Percentiles rank a stretch among this genome's conserved stretches.
Conservation (phyloP, 163 green algal genomes). For the Dunaliella salina region DNA sequence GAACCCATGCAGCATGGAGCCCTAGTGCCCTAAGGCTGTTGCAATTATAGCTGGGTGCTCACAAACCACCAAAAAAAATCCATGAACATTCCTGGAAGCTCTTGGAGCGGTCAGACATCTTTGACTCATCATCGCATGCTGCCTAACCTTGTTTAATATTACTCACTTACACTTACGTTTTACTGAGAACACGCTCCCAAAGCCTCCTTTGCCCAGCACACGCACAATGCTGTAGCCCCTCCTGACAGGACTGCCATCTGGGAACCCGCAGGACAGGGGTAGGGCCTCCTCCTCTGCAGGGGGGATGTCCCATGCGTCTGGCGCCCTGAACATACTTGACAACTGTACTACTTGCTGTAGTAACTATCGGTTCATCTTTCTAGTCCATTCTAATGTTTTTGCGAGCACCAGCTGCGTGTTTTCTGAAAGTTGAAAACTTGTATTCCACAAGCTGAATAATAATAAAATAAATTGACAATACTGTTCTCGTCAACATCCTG, state of each 20-base stretch:
- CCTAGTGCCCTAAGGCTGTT: too few relatives aligned
- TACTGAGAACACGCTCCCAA: conserved; percentile 52
- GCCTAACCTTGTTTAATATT: not conserved
- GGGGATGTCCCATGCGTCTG: conserved; percentile 21
- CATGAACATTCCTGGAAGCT: too few relatives aligned
- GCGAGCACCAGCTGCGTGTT: too few relatives aligned
- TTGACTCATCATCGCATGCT: not conserved
- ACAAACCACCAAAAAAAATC: not conserved
- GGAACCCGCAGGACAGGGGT: conserved; percentile 16
- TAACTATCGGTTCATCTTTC: too few relatives aligned
- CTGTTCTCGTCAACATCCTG: too few relatives aligned
- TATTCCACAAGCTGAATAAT: too few relatives aligned
- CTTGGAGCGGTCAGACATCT: not conserved
- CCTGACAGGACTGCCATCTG: conserved; percentile 15
- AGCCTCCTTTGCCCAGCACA: conserved; percentile 64
- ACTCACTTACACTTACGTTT: not conserved
- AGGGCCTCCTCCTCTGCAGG: not conserved
- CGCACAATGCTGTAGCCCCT: conserved; percentile 16
- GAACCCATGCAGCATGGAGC: too few relatives aligned
- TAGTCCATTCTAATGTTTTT: too few relatives aligned
- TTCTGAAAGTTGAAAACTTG: too few relatives aligned
- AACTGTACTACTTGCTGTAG: too few relatives aligned
- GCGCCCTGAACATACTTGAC: conserved; percentile 3
- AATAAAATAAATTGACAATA: too few relatives aligned
- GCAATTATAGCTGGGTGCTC: not conserved